A percentile compares a stretch with the other conserved stretches of the same genome.
Evolutionary conservation across 2,329 filamentous ascomycete species (phyloP).

Genomic region (Amylocarpus encephaloides): DNA sequence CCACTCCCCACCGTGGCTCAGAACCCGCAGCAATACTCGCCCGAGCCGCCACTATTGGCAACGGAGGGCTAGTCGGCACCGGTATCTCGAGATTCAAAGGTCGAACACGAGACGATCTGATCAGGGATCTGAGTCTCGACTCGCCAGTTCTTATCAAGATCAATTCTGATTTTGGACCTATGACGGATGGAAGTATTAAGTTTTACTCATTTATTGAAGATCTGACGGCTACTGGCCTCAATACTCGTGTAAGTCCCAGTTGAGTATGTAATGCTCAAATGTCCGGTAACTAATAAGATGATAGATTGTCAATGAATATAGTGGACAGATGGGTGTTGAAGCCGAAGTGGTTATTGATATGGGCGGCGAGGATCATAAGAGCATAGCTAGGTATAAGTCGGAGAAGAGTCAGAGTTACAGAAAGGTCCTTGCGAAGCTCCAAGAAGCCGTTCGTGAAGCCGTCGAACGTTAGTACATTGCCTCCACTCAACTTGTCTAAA

Average conservation of each 20-base stretch:
- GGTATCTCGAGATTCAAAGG: slow-evolving; percentile 4
- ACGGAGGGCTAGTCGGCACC: background rate
- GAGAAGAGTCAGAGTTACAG: background rate
- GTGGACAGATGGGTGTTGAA: background rate
- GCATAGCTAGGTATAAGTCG: slow-evolving; percentile 3
- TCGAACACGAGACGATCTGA: slow-evolving; percentile 4
- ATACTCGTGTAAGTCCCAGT: background rate
- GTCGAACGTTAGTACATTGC: slow-evolving; percentile 2
- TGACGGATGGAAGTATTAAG: slow-evolving; percentile 6
- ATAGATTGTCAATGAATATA: slow-evolving; percentile 7
- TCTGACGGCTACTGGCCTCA: background rate
- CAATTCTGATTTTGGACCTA: slow-evolving; percentile 9
- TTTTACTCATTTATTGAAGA: slow-evolving; percentile 15
- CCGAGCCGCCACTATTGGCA: background rate
- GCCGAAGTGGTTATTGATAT: slow-evolving; percentile 2
- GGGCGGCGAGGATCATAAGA: slow-evolving; percentile 10
- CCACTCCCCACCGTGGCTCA: slow-evolving; percentile 34
- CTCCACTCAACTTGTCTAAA: background rate
- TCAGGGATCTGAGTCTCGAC: slow-evolving; percentile 6
- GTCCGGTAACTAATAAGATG: background rate
- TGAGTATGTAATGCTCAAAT: background rate
- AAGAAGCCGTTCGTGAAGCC: slow-evolving; percentile 2
- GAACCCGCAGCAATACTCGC: slow-evolving; percentile 11
- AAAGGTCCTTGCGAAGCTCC: slow-evolving; percentile 7
- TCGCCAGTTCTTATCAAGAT: slow-evolving; percentile 5